Percentiles rank a stretch among this genome's conserved stretches.
These are phyloP conservation scores for Colletotrichum phormii DNA, from an alignment of 2,329 filamentous ascomycete species.

Conservation along the genomic window DNA sequence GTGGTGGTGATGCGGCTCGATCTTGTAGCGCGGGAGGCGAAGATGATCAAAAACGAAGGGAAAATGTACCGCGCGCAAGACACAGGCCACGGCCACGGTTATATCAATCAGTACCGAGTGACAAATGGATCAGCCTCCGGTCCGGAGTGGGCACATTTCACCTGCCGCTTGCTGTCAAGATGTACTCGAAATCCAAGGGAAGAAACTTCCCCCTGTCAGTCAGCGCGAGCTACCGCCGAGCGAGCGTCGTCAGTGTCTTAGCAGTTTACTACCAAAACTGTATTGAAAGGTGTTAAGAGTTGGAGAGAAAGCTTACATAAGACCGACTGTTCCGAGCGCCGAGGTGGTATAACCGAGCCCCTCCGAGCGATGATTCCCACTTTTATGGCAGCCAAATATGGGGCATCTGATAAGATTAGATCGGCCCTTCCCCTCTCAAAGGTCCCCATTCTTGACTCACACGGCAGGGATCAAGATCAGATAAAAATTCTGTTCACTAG, in stretches of 20 bases:
- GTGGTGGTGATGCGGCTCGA: not conserved
- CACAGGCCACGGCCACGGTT: constrained; percentile 28
- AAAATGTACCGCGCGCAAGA: constrained; percentile 7
- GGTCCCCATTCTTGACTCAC: constrained; percentile 32
- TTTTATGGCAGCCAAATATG: not conserved
- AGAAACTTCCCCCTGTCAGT: constrained; percentile 35
- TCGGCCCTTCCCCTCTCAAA: constrained; percentile 28
- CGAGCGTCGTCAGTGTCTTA: not conserved
- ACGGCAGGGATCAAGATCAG: constrained; percentile 33
- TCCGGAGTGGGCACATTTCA: constrained; percentile 24
- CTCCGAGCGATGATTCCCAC: constrained; percentile 4
- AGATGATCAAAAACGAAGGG: constrained; percentile 31
- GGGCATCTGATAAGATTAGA: constrained; percentile 38
- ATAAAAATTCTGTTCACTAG: constrained; percentile 15
- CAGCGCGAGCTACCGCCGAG: constrained; percentile 24
- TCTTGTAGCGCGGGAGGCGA: not conserved
- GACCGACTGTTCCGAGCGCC: constrained; percentile 16
- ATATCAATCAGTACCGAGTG: constrained; percentile 34
- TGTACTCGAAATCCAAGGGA: constrained; percentile 29
- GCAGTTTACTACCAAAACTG: not conserved
- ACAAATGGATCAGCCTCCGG: constrained; percentile 33
- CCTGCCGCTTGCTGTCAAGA: constrained; percentile 33
- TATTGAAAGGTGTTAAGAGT: not conserved
- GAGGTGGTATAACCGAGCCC: constrained; percentile 20
- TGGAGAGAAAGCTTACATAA: constrained; percentile 11